Base-by-base conservation (phyloP, 2,329 filamentous ascomycete species). In the Phyllosticta capitalensis region DNA sequence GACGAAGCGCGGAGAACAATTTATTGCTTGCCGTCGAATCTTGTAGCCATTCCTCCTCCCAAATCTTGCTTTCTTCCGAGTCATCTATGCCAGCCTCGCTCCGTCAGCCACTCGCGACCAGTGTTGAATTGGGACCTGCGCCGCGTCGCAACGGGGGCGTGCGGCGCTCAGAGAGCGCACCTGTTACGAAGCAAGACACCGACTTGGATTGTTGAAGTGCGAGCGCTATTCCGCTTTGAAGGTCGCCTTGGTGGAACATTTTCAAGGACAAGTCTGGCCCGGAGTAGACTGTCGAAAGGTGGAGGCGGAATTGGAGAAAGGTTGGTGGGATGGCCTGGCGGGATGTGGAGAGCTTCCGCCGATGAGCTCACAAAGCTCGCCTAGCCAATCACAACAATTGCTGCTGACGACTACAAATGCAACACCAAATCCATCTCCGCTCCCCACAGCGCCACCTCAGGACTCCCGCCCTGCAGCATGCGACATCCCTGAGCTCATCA, bases 191-290 rank as follows among this genome's bases (percentile, higher is more conserved):
- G 75, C 90, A 95, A 28, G 89, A 82, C 0, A 96, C 88, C 19
- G 88, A 80, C 73, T 92, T 95, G 61, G 83, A 78, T 71, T 92
- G 79, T 62, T 83, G 81, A 6, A 96, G 80, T 12, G 92, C 90
- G 20, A 83, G 78, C 30, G 82, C 80, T 66, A 96, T 95, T 61
- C 90, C 92, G 67, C 87, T 86, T 67, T 95, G 88, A 20, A 96
- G 75, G 62, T 84, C 85, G 19, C 91, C 92, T 62, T 85, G 69
- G 71, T 91, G 92, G 74, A 96, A 96, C 86, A 95, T 92, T n/a
- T 38, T 38, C n/a, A 53, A 70, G 64, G 19, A 26, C 10, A 24
- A 50, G 28, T 24, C 45, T 21, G 22, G n/a, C 19, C 26, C 12
- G 24, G 19, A 45, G 54, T 62, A 57, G 65, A 14, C 17, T 14